Percentiles rank a stretch among this genome's conserved stretches.
Conservation (phyloP, 2,329 filamentous ascomycete species). For the Neonectria sp. region DNA sequence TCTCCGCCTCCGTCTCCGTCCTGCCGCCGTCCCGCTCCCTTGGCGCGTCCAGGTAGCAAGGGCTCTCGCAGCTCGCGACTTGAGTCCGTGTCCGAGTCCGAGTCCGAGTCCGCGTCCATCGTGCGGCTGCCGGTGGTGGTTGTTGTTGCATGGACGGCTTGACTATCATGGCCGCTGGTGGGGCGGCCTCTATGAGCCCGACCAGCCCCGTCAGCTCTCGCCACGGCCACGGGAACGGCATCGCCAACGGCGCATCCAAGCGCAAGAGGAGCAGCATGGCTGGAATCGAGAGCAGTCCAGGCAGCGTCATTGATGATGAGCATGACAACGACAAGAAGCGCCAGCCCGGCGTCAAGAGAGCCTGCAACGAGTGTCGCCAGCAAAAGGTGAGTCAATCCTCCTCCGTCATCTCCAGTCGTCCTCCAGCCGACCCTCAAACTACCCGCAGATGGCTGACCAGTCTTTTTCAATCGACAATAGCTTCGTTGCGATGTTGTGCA, state of each 20-base stretch:
- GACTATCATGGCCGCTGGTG: slow-evolving; percentile 61
- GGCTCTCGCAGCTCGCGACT: slow-evolving; percentile 24
- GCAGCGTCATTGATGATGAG: slow-evolving; percentile 65
- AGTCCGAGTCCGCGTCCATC: slow-evolving; percentile 30
- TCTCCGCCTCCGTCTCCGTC: slow-evolving; percentile 18
- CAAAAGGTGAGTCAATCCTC: slow-evolving; percentile 77
- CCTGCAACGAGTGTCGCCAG: slow-evolving; percentile 88
- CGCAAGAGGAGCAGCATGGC: slow-evolving; percentile 71
- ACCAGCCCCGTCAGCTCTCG: slow-evolving; percentile 70
- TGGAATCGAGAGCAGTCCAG: slow-evolving; percentile 72
- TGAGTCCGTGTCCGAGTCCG: slow-evolving; percentile 11
- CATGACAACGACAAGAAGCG: slow-evolving; percentile 74
- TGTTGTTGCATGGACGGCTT: slow-evolving; percentile 64
- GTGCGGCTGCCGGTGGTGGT: slow-evolving; percentile 33
- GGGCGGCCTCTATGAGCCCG: slow-evolving; percentile 67
- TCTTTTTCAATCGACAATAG: slow-evolving; percentile 57
- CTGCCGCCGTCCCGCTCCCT: slow-evolving; percentile 32
- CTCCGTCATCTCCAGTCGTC: not conserved
- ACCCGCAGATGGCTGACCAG: slow-evolving; percentile 28
- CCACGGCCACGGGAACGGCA: slow-evolving; percentile 60
- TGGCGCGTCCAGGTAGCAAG: slow-evolving; percentile 31
- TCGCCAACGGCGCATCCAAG: slow-evolving; percentile 61
- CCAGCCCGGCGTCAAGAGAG: slow-evolving; percentile 81
- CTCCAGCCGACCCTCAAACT: not conserved
- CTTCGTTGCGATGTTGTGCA: slow-evolving; percentile 88